Base-by-base conservation (phyloP, 306 rosid species). In the Coriaria nepalensis region DNA sequence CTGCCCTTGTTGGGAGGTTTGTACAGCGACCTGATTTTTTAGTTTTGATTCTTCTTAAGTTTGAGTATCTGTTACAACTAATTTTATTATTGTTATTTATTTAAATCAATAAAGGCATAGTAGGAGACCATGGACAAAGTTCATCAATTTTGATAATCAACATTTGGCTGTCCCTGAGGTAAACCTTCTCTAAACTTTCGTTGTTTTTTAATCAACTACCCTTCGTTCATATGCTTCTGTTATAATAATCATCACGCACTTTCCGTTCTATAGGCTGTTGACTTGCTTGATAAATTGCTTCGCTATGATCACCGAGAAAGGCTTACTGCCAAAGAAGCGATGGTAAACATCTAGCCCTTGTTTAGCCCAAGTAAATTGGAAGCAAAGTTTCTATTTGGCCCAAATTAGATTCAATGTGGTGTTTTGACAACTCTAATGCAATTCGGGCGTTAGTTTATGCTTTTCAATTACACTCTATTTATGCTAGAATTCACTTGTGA, bases 151-250 rank as follows among this genome's bases (percentile, higher is more conserved):
- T 43, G 96, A 87, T 9, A 87, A 87, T 77, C 94, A 82, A 59
- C 87, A 77, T 69, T 73, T 87, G 76, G 72, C 87, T 10, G 87
- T 75, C 54, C 84, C 94, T 33, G 96, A 87, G 94, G 96, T 90
- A 75, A 33, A 29, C 9, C 33, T 10, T 53, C 37, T 66, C 47
- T 37, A n/a, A 45, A 33, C 57, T 15, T 40, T 48, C 10, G 43
- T 39, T 6, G 42, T 49, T 8, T 20, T 20, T 1, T 20, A 20
- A 29, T 5, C 35, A 41, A 12, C 33, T 49, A 5, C n/a, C 40
- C 42, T 2, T 20, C 47, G 11, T 55, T 20, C 56, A 35, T 43
- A 10, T 5, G 43, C 29, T 37, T 40, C 33, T 51, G 46, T 64
- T 44, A 37, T 50, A 20, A 20, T 61, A 60, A 36, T 63, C 11